These are phyloP conservation scores for Chlamydomonas incerta DNA, from an alignment of 139 green algal species.

Conservation along the genomic window DNA sequence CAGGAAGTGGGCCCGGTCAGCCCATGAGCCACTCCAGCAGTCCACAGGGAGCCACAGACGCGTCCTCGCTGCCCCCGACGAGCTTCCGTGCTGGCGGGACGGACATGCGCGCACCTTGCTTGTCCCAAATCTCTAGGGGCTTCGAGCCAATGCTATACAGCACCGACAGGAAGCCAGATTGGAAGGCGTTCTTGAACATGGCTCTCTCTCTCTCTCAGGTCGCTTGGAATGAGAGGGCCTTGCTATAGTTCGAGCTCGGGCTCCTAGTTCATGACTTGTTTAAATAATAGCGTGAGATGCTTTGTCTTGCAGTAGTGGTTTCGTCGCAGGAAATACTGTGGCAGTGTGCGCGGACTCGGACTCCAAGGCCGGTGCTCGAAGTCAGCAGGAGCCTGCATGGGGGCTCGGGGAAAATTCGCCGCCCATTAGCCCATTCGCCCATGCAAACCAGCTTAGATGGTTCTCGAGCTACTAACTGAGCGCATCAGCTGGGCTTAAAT, in stretches of 20 bases:
- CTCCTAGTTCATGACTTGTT: background rate
- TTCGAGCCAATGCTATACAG: slow-evolving; percentile 97
- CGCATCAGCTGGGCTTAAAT: too few relatives aligned
- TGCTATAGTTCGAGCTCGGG: background rate
- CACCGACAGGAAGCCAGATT: slow-evolving; percentile 95
- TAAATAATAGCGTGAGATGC: background rate
- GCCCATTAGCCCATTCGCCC: too few relatives aligned
- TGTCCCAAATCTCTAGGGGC: slow-evolving; percentile 96
- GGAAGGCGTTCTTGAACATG: slow-evolving; percentile 61
- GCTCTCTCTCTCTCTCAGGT: too few relatives aligned
- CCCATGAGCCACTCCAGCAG: background rate
- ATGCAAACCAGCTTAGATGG: too few relatives aligned
- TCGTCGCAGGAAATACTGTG: too few relatives aligned
- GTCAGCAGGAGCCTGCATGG: too few relatives aligned
- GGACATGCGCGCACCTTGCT: slow-evolving; percentile 75
- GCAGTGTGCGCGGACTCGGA: too few relatives aligned
- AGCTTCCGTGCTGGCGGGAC: too few relatives aligned
- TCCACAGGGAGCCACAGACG: background rate
- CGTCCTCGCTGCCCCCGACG: background rate
- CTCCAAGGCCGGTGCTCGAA: too few relatives aligned
- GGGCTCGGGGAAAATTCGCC: too few relatives aligned
- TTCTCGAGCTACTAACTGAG: too few relatives aligned
- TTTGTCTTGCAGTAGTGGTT: too few relatives aligned
- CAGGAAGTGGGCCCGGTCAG: background rate
- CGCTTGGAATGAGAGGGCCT: background rate